Evolutionary conservation across 1,284 basidiomycete species (phyloP).

Genomic region (Vanrija sp.): DNA sequence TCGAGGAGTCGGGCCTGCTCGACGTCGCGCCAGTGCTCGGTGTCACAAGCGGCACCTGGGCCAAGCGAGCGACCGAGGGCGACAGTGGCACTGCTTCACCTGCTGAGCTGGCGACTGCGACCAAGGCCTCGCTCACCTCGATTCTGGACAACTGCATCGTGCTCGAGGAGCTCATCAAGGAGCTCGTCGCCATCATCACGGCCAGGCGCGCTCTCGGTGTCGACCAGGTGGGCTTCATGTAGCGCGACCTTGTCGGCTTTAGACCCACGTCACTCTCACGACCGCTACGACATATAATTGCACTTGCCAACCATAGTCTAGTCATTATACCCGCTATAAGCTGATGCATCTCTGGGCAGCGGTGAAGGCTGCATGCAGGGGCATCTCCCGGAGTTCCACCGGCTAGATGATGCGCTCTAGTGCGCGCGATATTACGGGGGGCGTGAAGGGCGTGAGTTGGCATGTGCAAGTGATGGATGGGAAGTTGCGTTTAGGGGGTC

Average conservation of each 20-base stretch:
- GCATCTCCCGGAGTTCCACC: too few relatives aligned
- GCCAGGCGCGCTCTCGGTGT: slow-evolving; percentile 80
- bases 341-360: too few relatives aligned
- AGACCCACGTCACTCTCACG: too few relatives aligned
- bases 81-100: not conserved
- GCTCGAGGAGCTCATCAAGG: slow-evolving; percentile 92
- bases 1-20: slow-evolving; percentile 62
- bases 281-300: too few relatives aligned
- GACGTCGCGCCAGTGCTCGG: slow-evolving; percentile 62
- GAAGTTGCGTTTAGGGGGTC: slow-evolving; percentile 9
- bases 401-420: too few relatives aligned
- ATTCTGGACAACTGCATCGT: slow-evolving; percentile 93
- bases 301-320: too few relatives aligned
- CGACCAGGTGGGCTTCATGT: slow-evolving; percentile 55
- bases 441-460: too few relatives aligned
- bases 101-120: not conserved
- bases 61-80: not conserved
- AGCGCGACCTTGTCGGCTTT: not conserved
- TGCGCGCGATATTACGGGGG: too few relatives aligned
- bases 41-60: slow-evolving; percentile 61
- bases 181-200: slow-evolving; percentile 80
- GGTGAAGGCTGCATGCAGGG: too few relatives aligned
- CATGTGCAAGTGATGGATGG: too few relatives aligned
- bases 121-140: slow-evolving; percentile 67
- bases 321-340: too few relatives aligned